Evolutionary conservation across 2,329 filamentous ascomycete species (phyloP).

Genomic region (Zopfia rhizophila): DNA sequence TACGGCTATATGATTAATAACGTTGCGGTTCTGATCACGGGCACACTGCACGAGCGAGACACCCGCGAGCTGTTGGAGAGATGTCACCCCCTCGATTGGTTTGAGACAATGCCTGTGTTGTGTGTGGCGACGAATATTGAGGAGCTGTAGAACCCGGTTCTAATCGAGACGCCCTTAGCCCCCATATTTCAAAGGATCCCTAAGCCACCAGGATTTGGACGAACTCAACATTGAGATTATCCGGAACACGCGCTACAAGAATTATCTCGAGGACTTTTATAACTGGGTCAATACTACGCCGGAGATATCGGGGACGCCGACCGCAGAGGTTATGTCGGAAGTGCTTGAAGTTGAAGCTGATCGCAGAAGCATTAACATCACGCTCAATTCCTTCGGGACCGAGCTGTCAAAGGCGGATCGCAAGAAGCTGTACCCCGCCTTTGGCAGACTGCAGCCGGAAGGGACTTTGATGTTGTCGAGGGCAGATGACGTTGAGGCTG

Average conservation of each 20-base stretch:
- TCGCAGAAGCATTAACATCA: conserved; percentile 97
- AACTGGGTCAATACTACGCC: conserved; percentile 90
- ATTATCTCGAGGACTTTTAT: conserved; percentile 98
- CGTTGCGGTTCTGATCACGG: conserved; percentile 95
- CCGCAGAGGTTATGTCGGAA: conserved; percentile 93
- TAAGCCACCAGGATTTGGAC: conserved; percentile 96
- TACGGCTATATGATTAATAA: conserved; percentile 99
- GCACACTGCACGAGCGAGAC: conserved; percentile 95
- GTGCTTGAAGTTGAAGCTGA: conserved; percentile 97
- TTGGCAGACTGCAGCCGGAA: conserved; percentile 92
- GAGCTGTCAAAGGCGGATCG: conserved; percentile 93
- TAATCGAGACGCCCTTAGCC: conserved; percentile 97
- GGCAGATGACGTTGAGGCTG: conserved; percentile 94
- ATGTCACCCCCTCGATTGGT: conserved; percentile 98
- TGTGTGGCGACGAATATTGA: conserved; percentile 99
- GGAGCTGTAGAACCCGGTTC: conserved; percentile 96
- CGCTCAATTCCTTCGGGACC: conserved; percentile 97
- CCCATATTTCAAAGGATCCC: conserved; percentile 95
- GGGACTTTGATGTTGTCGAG: conserved; percentile 94
- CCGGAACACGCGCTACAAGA: conserved; percentile 98
- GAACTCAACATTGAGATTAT: conserved; percentile 99
- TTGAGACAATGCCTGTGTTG: conserved; percentile 97
- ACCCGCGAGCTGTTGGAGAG: conserved; percentile 93
- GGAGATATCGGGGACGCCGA: conserved; percentile 88
- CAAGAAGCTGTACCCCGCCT: conserved; percentile 94